Evolutionary conservation across 1,284 basidiomycete species (phyloP), one percentile per base, ranked within the genome.

Genomic region (Apiotrichum porosum): DNA sequence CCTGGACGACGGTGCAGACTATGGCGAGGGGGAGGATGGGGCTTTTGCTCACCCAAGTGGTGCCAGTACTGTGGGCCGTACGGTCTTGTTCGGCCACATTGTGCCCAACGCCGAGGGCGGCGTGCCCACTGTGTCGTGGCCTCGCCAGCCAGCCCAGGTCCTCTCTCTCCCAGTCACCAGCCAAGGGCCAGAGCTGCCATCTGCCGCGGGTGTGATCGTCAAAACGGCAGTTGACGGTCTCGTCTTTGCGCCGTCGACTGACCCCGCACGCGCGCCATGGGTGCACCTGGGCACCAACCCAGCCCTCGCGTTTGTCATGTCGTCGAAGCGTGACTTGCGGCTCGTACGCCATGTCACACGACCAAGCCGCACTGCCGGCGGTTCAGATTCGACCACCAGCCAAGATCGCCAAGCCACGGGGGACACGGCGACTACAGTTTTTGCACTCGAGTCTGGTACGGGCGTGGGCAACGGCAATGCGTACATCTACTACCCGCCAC

Each of bases 301-400:
- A 5, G 94, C 92, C 0, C 79, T 98, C 4, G 80, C 88, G 1
- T 98, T 97, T 65, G 94, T 97, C 17, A 78, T 98, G 24, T 90
- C 91, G 1, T 93, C 90, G 4, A 98, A 98, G 70, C 83, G 83
- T 22, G 90, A 94, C 69, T 82, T 85, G 1, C 80, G 87, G 13
- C 89, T 92, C 71, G 85, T 85, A 2, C 79, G 84, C 59, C 88
- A 94, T 62, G 70, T 82, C 26, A 48, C 10, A 19, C 35, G 21
- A 37, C 23, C 12, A 24, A 22, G 9, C 37, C 37, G 37, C 22
- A 26, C 15, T 12, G 26, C 26, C 26, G 26, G 26, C 26, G 32
- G 19, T 34, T 34, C 32, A 34, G 32, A 28, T 12, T 28, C 8
- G 26, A 28, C 26, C 26, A 6, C 26, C 26, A 12, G 26, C n/a